Conservation (phyloP, 805 yeast species). For the Cyberlindnera mississippiensis region DNA sequence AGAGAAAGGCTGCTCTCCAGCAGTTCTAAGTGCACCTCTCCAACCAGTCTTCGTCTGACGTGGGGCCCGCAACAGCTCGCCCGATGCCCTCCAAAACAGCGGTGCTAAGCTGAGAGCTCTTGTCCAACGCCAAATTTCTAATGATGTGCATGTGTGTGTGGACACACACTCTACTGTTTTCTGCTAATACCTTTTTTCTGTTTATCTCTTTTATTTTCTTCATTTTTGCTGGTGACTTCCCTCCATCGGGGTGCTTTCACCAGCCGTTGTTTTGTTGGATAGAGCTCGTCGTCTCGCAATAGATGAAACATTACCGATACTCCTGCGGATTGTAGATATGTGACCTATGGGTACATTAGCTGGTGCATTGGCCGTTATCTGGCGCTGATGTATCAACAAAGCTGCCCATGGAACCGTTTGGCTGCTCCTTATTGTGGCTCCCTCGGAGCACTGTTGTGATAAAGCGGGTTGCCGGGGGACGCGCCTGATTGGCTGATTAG, state of each 20-base stretch:
- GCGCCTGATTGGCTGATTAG: slow-evolving; percentile 6
- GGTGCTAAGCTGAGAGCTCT: no score
- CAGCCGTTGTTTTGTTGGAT: background rate
- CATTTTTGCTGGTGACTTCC: background rate
- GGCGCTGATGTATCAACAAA: no score
- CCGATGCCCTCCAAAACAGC: no score
- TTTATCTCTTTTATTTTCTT: background rate
- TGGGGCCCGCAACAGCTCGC: background rate
- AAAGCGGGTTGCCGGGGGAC: background rate
- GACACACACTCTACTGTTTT: background rate
- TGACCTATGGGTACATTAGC: no score
- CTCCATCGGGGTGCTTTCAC: background rate
- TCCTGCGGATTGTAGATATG: no score
- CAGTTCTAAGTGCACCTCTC: slow-evolving; percentile 17
- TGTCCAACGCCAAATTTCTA: background rate
- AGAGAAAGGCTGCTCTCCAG: slow-evolving; percentile 26
- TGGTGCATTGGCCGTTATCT: no score
- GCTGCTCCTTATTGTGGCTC: no score
- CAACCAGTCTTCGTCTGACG: background rate
- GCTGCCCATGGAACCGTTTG: no score
- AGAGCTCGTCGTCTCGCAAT: slow-evolving; percentile 1
- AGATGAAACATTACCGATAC: slow-evolving; percentile 1
- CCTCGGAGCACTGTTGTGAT: background rate
- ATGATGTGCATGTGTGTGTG: background rate
- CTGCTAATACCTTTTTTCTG: slow-evolving; percentile 1